Evolutionary conservation across 139 green algal genomes (phyloP), one percentile per base, ranked within the genome.

Genomic region (Closterium sp.): DNA sequence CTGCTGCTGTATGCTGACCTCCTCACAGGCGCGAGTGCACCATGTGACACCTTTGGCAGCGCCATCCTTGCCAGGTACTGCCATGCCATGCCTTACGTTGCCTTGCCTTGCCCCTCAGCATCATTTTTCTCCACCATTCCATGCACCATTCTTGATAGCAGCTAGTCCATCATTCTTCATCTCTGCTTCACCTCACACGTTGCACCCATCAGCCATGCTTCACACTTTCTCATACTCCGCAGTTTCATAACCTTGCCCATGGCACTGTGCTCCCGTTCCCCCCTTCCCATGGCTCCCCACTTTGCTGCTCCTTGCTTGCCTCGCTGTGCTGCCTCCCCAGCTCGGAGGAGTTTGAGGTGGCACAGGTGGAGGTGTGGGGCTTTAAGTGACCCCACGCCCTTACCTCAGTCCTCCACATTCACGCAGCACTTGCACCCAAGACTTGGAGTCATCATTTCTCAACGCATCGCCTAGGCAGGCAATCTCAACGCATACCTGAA

Each of bases 351-450:
- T 93, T 93, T 88, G 88, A 93, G 13, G 29, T 93, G 21, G 31
- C 93, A 10, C 89, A 93, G n/a, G 31, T 93, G 22, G 91, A 93
- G 70, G 91, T 93, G 27, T 93, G 91, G 91, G 27, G 91, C 29
- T 93, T 93, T 91, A 89, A 90, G 89, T 87, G 42, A 90, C 1
- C 17, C 38, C 38, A 50, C 38, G 38, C 38, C 38, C 38, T 17
- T 50, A 17, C 38, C 38, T 50, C 38, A 50, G 38, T 9, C 13
- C 38, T 50, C 38, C 11, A 7, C 38, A 9, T 50, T 50, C 38
- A 50, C 38, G 38, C 38, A 50, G 38, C 38, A 50, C n/a, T n/a
- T n/a, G n/a, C n/a, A n/a, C 38, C 38, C 38, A 50, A 50, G 38
- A 17, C 38, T 17, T 50, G 7, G 38, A 50, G 38, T 50, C 62